These are phyloP conservation scores for Leonotis leonurus DNA, from an alignment of 257 asterid genomes.

Conservation along the genomic window DNA sequence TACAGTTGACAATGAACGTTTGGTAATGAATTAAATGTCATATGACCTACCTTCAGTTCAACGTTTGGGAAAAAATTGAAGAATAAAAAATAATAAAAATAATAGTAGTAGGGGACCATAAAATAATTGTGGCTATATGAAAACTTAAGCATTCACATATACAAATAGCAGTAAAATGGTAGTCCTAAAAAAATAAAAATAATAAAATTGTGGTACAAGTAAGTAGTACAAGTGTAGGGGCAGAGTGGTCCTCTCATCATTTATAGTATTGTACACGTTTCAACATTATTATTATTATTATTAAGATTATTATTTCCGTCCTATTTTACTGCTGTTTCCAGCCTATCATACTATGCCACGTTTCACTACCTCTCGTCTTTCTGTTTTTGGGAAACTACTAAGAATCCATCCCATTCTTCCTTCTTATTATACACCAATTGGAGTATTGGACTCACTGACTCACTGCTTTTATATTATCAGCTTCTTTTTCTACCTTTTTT, in stretches of 20 bases:
- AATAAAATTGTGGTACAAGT: neutral
- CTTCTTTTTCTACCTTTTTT: no score
- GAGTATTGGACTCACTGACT: no score
- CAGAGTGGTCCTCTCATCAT: slow-evolving; percentile 23
- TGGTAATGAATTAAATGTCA: neutral
- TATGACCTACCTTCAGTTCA: neutral
- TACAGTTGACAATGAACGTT: neutral
- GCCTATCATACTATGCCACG: slow-evolving; percentile 19
- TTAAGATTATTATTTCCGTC: no score
- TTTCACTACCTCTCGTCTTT: neutral
- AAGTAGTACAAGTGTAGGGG: slow-evolving; percentile 6
- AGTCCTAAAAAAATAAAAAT: neutral
- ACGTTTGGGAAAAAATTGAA: neutral
- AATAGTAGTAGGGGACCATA: slow-evolving; percentile 4
- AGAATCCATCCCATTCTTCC: neutral
- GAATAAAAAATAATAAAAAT: neutral
- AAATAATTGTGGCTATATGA: neutral
- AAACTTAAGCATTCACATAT: no score
- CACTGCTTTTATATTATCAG: neutral
- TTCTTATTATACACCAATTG: no score
- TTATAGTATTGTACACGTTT: slow-evolving; percentile 22
- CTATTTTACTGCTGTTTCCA: slow-evolving; percentile 9
- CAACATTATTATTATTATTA: slow-evolving; percentile 18
- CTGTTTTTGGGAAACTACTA: slow-evolving; percentile 1
- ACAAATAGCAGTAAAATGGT: no score